Evolutionary conservation across 352 stramenopile genomes (phyloP).

Genomic region (Phytophthora idaei): DNA sequence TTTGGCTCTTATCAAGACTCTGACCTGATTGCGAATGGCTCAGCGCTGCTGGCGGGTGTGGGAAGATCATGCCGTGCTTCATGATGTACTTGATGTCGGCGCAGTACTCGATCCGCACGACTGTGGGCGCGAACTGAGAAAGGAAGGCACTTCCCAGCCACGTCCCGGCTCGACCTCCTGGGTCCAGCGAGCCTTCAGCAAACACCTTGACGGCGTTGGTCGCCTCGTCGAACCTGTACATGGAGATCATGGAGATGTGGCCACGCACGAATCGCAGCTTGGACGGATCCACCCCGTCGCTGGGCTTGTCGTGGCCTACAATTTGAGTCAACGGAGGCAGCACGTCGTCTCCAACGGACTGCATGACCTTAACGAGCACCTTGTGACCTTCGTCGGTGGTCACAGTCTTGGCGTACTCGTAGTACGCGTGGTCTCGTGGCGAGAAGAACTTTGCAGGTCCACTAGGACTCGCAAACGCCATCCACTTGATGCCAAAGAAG

Average conservation of each 20-base stretch:
- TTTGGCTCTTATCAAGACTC: constrained; percentile 43
- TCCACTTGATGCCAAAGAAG: constrained; percentile 85
- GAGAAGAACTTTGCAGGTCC: constrained; percentile 56
- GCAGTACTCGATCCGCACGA: constrained; percentile 70
- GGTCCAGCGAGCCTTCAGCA: constrained; percentile 61
- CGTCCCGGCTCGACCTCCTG: constrained; percentile 47
- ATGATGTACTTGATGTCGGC: constrained; percentile 86
- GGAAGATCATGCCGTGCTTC: constrained; percentile 77
- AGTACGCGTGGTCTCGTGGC: constrained; percentile 62
- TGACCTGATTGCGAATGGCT: constrained; percentile 35
- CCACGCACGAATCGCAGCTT: constrained; percentile 63
- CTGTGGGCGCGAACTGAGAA: constrained; percentile 61
- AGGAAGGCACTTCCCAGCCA: constrained; percentile 68
- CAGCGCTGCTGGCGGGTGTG: constrained; percentile 38
- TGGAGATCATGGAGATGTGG: constrained; percentile 58
- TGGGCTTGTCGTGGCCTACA: constrained; percentile 32
- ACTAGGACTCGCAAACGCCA: constrained; percentile 49
- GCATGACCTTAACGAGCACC: constrained; percentile 66
- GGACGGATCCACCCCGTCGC: constrained; percentile 36
- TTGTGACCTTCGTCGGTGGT: constrained; percentile 47
- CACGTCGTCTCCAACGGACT: constrained; percentile 59
- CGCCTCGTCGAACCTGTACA: constrained; percentile 65
- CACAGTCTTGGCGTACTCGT: constrained; percentile 66
- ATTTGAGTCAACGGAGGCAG: constrained; percentile 42
- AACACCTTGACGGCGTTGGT: constrained; percentile 73